phyloP scores from a whole-genome alignment of 768 basidiomycete species.

The Russula vinacea region DNA sequence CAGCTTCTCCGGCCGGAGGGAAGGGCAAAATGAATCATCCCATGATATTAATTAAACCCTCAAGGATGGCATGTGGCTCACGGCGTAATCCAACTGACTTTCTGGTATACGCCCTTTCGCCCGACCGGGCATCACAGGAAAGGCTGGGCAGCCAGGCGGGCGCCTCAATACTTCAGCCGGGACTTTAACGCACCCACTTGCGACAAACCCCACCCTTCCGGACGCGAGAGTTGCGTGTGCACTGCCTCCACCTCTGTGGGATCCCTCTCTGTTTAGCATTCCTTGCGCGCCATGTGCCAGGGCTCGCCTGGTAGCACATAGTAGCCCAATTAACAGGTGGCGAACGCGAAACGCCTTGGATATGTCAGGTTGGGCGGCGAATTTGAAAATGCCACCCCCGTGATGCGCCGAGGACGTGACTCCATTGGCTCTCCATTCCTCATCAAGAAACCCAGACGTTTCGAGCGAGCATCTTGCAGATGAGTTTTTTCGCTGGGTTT shows the following conservation, averaged over 20 bases:
- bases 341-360: not conserved
- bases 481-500: conserved; percentile 9
- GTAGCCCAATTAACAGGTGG: too few relatives aligned
- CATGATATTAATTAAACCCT: conserved; percentile 12
- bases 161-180: not conserved
- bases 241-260: not conserved
- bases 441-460: not conserved
- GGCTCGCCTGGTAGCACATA: not conserved
- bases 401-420: not conserved
- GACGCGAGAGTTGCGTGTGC: not conserved
- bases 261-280: not conserved
- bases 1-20: not conserved
- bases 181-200: not conserved
- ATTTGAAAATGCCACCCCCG: not conserved
- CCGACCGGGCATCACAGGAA: not conserved
- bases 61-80: conserved; percentile 5
- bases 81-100: not conserved
- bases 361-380: not conserved
- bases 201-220: not conserved
- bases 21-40: not conserved
- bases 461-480: not conserved
- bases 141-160: not conserved
- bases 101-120: not conserved
- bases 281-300: not conserved
- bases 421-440: conserved; percentile 20